phyloP scores from a whole-genome alignment of 2,329 filamentous ascomycete genomes.

The Alternaria ethzedia region DNA sequence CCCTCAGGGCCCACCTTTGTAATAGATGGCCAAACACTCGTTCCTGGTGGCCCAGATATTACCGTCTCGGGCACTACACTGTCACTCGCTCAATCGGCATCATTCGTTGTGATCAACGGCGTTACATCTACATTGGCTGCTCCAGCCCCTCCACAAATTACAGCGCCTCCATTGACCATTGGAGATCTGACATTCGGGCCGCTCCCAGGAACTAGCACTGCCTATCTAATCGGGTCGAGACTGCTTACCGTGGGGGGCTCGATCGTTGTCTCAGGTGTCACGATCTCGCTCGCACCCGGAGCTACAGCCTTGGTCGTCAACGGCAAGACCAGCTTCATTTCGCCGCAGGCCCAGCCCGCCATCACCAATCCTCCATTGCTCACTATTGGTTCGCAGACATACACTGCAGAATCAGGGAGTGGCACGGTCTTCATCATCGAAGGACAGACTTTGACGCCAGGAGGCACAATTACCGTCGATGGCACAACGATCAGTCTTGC shows the following conservation, averaged over 20 bases:
- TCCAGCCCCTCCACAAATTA: constrained; percentile 24
- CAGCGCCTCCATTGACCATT: constrained; percentile 39
- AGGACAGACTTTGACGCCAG: constrained; percentile 49
- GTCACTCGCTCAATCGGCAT: constrained; percentile 39
- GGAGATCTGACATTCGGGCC: constrained; percentile 35
- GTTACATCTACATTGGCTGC: constrained; percentile 44
- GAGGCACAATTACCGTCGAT: constrained; percentile 41
- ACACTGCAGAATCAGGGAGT: constrained; percentile 29
- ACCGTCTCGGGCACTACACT: constrained; percentile 43
- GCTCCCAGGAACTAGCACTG: constrained; percentile 40
- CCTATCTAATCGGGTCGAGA: constrained; percentile 46
- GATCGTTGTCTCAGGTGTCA: constrained; percentile 34
- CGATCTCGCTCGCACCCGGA: constrained; percentile 38
- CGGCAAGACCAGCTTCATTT: constrained; percentile 39
- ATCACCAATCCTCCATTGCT: constrained; percentile 40
- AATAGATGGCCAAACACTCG: constrained; percentile 47
- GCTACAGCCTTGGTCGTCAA: constrained; percentile 42
- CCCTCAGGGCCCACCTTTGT: constrained; percentile 32
- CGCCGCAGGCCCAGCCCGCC: constrained; percentile 22
- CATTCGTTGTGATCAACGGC: constrained; percentile 44
- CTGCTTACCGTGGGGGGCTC: constrained; percentile 49
- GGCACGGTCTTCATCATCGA: constrained; percentile 47
- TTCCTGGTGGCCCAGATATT: constrained; percentile 42
- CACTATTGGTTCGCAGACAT: constrained; percentile 40
- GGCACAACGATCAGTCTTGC: constrained; percentile 45